Conservation (phyloP, 73 alveolate species). For the Stentor coeruleus region DNA sequence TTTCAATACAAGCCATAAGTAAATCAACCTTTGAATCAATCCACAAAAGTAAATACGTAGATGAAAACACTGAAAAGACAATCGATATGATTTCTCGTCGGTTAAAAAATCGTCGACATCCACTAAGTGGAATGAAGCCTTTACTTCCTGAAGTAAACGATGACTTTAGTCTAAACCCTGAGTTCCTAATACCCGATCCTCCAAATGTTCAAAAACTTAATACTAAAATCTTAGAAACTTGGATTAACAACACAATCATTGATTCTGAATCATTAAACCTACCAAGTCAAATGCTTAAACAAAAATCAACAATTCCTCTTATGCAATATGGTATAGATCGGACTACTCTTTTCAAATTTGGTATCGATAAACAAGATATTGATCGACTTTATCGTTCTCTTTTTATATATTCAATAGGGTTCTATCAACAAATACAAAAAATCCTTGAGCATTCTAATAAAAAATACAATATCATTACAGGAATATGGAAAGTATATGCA, state of each 20-base stretch:
- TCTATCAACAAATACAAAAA: neutral
- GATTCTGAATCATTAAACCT: slow-evolving; percentile 56
- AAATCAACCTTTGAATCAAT: too few relatives aligned
- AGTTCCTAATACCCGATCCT: too few relatives aligned
- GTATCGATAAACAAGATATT: neutral
- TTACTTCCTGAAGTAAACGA: too few relatives aligned
- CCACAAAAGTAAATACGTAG: too few relatives aligned
- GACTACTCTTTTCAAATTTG: neutral
- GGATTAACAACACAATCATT: slow-evolving; percentile 53
- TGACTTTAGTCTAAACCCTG: too few relatives aligned
- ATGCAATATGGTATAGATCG: neutral
- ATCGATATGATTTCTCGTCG: too few relatives aligned
- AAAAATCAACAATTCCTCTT: neutral
- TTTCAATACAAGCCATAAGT: too few relatives aligned
- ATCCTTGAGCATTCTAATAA: neutral
- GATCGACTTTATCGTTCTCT: neutral
- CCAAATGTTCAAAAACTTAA: too few relatives aligned
- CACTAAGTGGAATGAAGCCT: too few relatives aligned
- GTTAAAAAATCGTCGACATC: too few relatives aligned
- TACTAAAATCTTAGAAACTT: slow-evolving; percentile 50
- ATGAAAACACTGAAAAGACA: too few relatives aligned
- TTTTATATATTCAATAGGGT: neutral
- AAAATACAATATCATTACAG: neutral
- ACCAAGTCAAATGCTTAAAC: slow-evolving; percentile 46
- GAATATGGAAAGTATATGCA: slow-evolving; percentile 1